Base-by-base conservation (phyloP, 1,139 yeast species). In the Komagataea norvegica region DNA sequence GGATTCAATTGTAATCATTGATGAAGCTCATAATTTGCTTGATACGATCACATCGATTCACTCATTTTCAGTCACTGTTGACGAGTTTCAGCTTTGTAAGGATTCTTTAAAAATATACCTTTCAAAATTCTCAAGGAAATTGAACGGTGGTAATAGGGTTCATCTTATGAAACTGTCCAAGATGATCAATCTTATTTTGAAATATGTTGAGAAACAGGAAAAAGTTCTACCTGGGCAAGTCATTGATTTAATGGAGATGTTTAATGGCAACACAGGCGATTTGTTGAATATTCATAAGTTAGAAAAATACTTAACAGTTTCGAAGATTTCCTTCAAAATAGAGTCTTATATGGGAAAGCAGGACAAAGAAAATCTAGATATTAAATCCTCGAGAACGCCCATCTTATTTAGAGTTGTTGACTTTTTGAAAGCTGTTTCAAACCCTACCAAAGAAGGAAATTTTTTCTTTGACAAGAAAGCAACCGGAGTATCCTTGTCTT, bases 21-120 rank as follows among this genome's bases (percentile, higher is more conserved):
- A 89, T 56, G 98, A 89, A 55, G 97, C 97, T 0, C 98, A 89
- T 56, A 89, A 89, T 55, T 63, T 89, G 29, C 57, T 88, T 23
- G 96, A 88, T 49, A 79, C 89, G 0, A 77, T 89, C 5, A 74
- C 81, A 2, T 65, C 84, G 1, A 64, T 89, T 45, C 72, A 83
- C 51, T 86, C 96, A 0, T 71, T 77, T 1, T 59, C 72, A 4
- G 64, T 89, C 1, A 66, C 82, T 0, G 51, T 67, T 1, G 40
- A 49, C 0, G 89, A 84, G 22, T 62, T 85, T 10, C 41, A 54
- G 5, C 34, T 27, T 4, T 59, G 62, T 27, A 44, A 55, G 7
- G 51, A 53, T 9, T 74, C 80, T 0, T 55, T 88, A 34, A 67
- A 72, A 32, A 44, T 56, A 0, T 89, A 89, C 58, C 56, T 76